Conservation (phyloP, 768 basidiomycete species). For the Cubamyces lactineus region DNA sequence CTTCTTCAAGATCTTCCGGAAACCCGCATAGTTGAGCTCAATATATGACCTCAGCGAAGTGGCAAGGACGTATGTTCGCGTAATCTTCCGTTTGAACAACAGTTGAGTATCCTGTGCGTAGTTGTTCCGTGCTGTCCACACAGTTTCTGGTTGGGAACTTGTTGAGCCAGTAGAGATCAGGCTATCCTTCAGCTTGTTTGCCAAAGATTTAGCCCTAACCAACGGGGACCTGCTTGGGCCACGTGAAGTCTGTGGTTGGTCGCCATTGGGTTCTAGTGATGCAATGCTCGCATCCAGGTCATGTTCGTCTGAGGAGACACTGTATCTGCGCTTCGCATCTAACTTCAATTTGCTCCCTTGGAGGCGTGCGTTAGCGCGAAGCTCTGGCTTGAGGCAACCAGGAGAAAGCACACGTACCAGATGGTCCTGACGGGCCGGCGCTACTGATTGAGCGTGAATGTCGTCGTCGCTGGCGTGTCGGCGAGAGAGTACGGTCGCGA, state of each 20-base stretch:
- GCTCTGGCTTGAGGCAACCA: not conserved
- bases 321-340: constrained; percentile 23
- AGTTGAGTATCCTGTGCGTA: constrained; percentile 84
- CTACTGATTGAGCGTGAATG: constrained; percentile 27
- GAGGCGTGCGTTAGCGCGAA: no score
- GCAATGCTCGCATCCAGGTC: constrained; percentile 46
- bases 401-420: constrained; percentile 16
- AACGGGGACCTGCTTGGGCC: constrained; percentile 41
- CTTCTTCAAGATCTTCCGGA: constrained; percentile 97
- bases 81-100: constrained; percentile 88
- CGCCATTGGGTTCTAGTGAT: constrained; percentile 34
- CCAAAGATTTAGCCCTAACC: constrained; percentile 40
- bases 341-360: constrained; percentile 22
- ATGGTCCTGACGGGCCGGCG: constrained; percentile 11
- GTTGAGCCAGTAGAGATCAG: constrained; percentile 42
- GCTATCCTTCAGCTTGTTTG: constrained; percentile 58
- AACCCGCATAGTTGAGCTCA: constrained; percentile 90
- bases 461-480: constrained; percentile 12
- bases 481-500: constrained; percentile 40
- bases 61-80: constrained; percentile 75
- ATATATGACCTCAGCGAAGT: constrained; percentile 83
- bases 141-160: constrained; percentile 41
- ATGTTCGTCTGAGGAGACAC: constrained; percentile 42
- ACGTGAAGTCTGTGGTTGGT: constrained; percentile 16
- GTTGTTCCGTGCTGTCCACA: constrained; percentile 82